Evolutionary conservation across 495 filamentous ascomycete genomes (phyloP).

Genomic region (Aspergillus conjunctus): DNA sequence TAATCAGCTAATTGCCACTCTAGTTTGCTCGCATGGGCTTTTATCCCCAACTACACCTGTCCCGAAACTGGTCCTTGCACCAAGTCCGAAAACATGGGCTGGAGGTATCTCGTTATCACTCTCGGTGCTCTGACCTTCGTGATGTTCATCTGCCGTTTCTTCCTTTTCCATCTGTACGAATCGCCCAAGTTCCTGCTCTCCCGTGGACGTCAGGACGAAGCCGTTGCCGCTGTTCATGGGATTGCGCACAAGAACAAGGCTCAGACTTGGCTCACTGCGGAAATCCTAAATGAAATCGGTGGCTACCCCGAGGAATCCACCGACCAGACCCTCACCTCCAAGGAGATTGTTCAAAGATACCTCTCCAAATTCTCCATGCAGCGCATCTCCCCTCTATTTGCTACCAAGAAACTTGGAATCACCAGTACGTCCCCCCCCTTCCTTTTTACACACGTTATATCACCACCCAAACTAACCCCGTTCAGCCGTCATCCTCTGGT

Average conservation of each 20-base stretch:
- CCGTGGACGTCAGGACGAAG: slow-evolving; percentile 69
- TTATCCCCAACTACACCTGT: slow-evolving; percentile 57
- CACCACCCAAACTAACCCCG: slow-evolving; percentile 3
- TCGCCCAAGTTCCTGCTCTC: slow-evolving; percentile 80
- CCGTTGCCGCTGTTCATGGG: slow-evolving; percentile 68
- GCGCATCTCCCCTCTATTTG: slow-evolving; percentile 57
- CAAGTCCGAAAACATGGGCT: slow-evolving; percentile 70
- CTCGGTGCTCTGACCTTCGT: slow-evolving; percentile 71
- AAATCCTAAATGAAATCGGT: slow-evolving; percentile 57
- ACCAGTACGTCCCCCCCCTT: slow-evolving; percentile 41
- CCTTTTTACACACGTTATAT: neutral
- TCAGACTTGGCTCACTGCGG: slow-evolving; percentile 55
- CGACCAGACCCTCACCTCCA: slow-evolving; percentile 38
- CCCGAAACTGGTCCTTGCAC: slow-evolving; percentile 46
- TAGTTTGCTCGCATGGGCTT: slow-evolving; percentile 58
- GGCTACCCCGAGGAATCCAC: slow-evolving; percentile 42
- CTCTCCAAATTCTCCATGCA: slow-evolving; percentile 58
- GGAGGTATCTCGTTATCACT: slow-evolving; percentile 74
- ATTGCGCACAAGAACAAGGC: slow-evolving; percentile 56
- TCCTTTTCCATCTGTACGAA: slow-evolving; percentile 77
- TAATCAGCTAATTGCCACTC: slow-evolving; percentile 31
- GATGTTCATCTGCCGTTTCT: slow-evolving; percentile 71
- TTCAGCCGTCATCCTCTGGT: slow-evolving; percentile 51
- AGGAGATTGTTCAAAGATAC: slow-evolving; percentile 51
- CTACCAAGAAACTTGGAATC: slow-evolving; percentile 50